Evolutionary conservation across 441 rosid species (phyloP).

Genomic region (Daphne laureola): DNA sequence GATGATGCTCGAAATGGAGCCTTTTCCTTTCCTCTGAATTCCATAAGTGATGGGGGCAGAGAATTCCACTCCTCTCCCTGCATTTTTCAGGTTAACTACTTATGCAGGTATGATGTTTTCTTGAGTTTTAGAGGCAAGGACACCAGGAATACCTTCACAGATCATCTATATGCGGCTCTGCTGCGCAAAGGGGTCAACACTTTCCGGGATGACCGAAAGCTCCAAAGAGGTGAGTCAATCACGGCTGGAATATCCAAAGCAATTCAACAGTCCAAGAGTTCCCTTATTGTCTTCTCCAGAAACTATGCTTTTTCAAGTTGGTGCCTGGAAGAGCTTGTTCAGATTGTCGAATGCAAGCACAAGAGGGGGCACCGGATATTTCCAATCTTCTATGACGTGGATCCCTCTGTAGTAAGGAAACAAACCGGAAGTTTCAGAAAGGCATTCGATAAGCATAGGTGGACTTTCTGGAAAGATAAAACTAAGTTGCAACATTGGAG

Average conservation of each 20-base stretch:
- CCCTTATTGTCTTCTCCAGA: slow-evolving; percentile 12
- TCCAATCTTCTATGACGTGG: slow-evolving; percentile 2
- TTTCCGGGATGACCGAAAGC: slow-evolving; percentile 5
- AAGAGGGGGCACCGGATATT: slow-evolving; percentile 10
- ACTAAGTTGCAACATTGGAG: background rate
- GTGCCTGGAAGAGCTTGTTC: slow-evolving; percentile 19
- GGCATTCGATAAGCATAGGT: slow-evolving; percentile 4
- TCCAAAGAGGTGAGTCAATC: too few species aligned
- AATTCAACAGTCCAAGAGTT: slow-evolving; percentile 26
- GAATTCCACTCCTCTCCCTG: background rate
- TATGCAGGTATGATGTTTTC: slow-evolving; percentile 9
- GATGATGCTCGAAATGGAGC: too few species aligned
- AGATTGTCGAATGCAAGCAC: slow-evolving; percentile 11
- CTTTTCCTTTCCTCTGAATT: too few species aligned
- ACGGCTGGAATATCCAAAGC: slow-evolving; percentile 4
- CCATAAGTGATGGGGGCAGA: too few species aligned
- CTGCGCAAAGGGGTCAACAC: background rate
- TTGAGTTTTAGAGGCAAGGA: slow-evolving; percentile 11
- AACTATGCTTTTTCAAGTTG: too few species aligned
- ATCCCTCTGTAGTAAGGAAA: slow-evolving; percentile 15
- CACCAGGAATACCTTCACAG: background rate
- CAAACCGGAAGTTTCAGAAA: slow-evolving; percentile 8
- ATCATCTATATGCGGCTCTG: background rate
- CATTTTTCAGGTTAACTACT: too few species aligned
- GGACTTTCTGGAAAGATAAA: too few species aligned